Evolutionary conservation across 805 yeast species (phyloP), one percentile per base, ranked within the genome.

Genomic region (Geotrichum ghanense): DNA sequence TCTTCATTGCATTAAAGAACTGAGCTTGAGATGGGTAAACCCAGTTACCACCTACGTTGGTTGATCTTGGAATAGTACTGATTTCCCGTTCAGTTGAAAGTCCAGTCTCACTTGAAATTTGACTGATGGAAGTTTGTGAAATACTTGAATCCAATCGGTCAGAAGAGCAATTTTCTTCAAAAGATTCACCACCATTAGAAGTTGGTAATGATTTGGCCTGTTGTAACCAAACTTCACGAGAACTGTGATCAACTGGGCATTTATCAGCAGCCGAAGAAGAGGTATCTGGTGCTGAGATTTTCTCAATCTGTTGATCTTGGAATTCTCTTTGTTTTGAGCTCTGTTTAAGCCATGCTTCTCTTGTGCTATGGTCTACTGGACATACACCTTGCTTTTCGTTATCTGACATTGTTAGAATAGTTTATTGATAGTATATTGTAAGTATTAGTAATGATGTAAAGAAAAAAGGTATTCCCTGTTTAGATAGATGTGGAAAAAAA

Each of bases 11-110:
- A 49, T 87, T 92, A 62, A 71, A 90, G 60, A 90, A 90, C 69
- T 90, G 97, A 61, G 85, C 84, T 61, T 90, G 95, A 3, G 95
- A 85, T 6, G 98, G 98, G 60, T 90, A 90, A 1, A 90, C 73
- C 98, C 98, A 90, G 66, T 89, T 83, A 0, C 72, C 56, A 14
- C 70, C 70, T 16, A 63, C 53, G 1, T 75, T 59, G 2, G 76
- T 81, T 1, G 94, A 82, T 45, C 95, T 68, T 42, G 96, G 97
- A 39, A 89, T 89, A 2, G 94, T 75, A 7, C 89, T 79, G 3
- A 83, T 65, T 55, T 81, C 90, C 50, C 96, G 69, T 1, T 81
- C 85, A n/a, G 74, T 74, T 0, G 94, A 83, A 26, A 88, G 66
- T 1, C 64, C 57, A 0, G 69, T 37, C 14, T 22, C 22, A 14